Evolutionary conservation across 805 yeast genomes (phyloP), one percentile per base, ranked within the genome.

Genomic region (Cyberlindnera euphorbiae): DNA sequence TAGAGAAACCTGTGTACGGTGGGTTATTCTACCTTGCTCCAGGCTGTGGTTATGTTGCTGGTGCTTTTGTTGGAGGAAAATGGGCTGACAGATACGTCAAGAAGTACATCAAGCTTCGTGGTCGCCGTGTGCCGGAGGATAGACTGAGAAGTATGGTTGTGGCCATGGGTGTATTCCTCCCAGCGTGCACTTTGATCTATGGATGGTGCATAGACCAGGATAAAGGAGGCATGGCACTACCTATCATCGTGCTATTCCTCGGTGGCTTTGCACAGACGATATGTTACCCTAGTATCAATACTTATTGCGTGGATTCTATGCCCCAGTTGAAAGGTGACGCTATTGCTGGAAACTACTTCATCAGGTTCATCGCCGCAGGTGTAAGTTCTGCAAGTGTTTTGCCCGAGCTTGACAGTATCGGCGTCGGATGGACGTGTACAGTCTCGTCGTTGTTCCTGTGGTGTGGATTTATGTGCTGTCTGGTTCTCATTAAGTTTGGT

Each of bases 231-330:
- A 65, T 68, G 60, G 72, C 74, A 1, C 56, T 75, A 3, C 79
- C 80, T 1, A 64, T 74, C 8, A 58, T 74, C 1, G 57, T 64
- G 32, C 55, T 75, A 64, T 73, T 72, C 44, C 25, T 64, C 23
- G 58, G 61, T 33, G 79, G 77, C 0, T 33, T 70, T 29, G 71
- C 69, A 1, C 80, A 75, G 49, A 71, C 78, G 0, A 55, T 67
- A 23, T 50, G 64, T 8, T 75, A 72, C 47, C 78, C 80, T 1
- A 63, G 71, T 10, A 47, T 71, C 25, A 75, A 75, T 41, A 66
- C 79, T 3, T 75, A 75, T 48, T 72, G 79, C 55, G 72, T 74
- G 17, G 82, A 75, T 44, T 66, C 73, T 6, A 59, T 73, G 64
- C 79, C 79, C 1, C 61, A 69, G 26, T 49, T 75, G 32, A 65